phyloP scores from a whole-genome alignment of 352 stramenopile genomes.

The Phytophthora citrophthora region DNA sequence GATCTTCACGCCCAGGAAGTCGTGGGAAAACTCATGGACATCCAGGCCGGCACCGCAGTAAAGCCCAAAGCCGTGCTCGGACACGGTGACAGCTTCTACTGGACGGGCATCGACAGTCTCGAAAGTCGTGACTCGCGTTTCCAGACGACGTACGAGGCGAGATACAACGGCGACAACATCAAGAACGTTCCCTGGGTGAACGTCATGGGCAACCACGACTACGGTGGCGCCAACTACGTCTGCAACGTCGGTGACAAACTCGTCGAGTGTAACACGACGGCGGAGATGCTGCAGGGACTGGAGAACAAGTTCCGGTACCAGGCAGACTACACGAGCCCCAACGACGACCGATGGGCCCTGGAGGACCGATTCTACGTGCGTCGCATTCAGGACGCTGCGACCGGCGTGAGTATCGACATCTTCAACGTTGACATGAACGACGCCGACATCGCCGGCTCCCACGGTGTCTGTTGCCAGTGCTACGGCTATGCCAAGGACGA shows the following conservation, averaged over 20 bases:
- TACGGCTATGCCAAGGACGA: slow-evolving; percentile 14
- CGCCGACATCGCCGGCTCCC: slow-evolving; percentile 49
- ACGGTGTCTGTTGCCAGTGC: slow-evolving; percentile 44
- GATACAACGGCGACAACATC: slow-evolving; percentile 12
- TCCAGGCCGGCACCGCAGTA: slow-evolving; percentile 35
- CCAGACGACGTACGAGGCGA: slow-evolving; percentile 3
- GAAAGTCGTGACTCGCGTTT: slow-evolving; percentile 17
- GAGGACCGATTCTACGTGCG: slow-evolving; percentile 16
- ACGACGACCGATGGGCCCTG: slow-evolving; percentile 7
- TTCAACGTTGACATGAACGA: slow-evolving; percentile 71
- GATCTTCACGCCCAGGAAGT: slow-evolving; percentile 36
- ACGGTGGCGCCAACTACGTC: slow-evolving; percentile 18
- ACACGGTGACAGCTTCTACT: slow-evolving; percentile 21
- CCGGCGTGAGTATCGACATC: slow-evolving; percentile 55
- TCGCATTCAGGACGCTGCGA: slow-evolving; percentile 22
- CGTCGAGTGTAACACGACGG: slow-evolving; percentile 11
- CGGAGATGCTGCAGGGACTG: slow-evolving; percentile 11
- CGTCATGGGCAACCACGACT: slow-evolving; percentile 20
- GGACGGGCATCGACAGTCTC: slow-evolving; percentile 20
- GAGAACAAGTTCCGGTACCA: slow-evolving; percentile 21
- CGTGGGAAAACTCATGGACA: slow-evolving; percentile 39
- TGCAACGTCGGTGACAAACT: slow-evolving; percentile 11
- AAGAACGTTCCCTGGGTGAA: slow-evolving; percentile 21
- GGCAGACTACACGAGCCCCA: slow-evolving; percentile 12
- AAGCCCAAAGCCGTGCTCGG: slow-evolving; percentile 39